Conservation (phyloP, 805 yeast genomes). For the Candida cerambycidarum region DNA sequence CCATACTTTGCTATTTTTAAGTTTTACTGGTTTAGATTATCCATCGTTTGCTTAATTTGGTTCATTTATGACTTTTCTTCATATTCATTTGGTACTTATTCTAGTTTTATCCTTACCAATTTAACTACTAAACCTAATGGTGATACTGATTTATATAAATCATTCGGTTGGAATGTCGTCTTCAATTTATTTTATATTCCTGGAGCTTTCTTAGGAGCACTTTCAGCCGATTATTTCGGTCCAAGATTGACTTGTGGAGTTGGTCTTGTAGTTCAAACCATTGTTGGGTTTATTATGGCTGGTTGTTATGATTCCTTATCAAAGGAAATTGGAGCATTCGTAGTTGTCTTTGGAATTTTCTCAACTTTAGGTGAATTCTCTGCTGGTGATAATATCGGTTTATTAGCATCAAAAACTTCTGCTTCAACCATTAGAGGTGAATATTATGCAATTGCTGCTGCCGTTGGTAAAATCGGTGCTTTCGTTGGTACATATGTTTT, state of each 20-base stretch:
- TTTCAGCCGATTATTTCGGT: constrained; percentile 83
- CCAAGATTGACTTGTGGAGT: constrained; percentile 73
- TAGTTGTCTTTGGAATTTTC: constrained; percentile 86
- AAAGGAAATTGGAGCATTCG: constrained; percentile 70
- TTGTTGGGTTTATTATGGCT: constrained; percentile 83
- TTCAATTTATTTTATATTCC: constrained; percentile 87
- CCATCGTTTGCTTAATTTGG: constrained; percentile 78
- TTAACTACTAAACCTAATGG: constrained; percentile 44
- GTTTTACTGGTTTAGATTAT: constrained; percentile 80
- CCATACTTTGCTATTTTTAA: constrained; percentile 73
- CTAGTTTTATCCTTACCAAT: constrained; percentile 62
- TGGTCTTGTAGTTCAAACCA: constrained; percentile 74
- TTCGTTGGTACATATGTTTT: constrained; percentile 87
- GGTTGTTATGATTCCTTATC: constrained; percentile 58
- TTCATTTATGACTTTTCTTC: constrained; percentile 86
- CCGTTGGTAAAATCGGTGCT: constrained; percentile 89
- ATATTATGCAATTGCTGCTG: constrained; percentile 89
- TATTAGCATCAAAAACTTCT: constrained; percentile 80
- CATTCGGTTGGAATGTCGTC: constrained; percentile 92
- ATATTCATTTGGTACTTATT: constrained; percentile 85
- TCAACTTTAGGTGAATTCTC: constrained; percentile 89
- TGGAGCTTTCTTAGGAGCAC: constrained; percentile 87
- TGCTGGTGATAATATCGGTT: constrained; percentile 90
- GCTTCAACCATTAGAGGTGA: constrained; percentile 89
- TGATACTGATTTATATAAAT: constrained; percentile 60